Conservation (phyloP, 202 grass and related monocot genomes). For the Setaria italica region DNA sequence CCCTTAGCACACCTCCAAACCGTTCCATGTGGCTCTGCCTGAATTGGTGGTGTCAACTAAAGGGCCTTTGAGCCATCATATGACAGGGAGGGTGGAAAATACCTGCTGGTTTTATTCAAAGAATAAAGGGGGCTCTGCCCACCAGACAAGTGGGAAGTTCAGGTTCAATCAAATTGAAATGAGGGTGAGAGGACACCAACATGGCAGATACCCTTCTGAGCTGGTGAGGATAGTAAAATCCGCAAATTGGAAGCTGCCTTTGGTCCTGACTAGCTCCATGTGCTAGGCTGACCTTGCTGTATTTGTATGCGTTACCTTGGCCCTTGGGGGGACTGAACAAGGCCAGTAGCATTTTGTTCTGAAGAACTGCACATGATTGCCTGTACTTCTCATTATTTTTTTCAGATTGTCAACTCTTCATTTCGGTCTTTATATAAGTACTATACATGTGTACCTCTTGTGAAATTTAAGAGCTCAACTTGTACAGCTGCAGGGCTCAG, state of each 20-base stretch:
- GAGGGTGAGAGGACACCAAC: slow-evolving; percentile 26
- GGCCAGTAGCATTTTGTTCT: background rate
- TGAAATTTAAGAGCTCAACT: background rate
- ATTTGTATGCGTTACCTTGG: background rate
- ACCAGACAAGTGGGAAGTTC: slow-evolving; percentile 21
- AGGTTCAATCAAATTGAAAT: background rate
- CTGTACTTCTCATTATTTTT: background rate
- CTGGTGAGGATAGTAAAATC: background rate
- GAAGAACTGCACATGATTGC: background rate
- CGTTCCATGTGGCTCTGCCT: slow-evolving; percentile 38
- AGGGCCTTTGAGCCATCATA: slow-evolving; percentile 35
- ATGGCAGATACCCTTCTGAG: slow-evolving; percentile 11
- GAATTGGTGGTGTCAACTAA: slow-evolving; percentile 36
- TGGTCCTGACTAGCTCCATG: background rate
- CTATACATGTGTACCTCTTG: background rate
- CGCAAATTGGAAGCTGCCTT: background rate
- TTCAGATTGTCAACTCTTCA: slow-evolving; percentile 2
- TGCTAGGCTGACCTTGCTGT: slow-evolving; percentile 8
- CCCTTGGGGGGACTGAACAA: background rate
- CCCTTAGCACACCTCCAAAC: slow-evolving; percentile 27
- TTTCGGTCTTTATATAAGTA: background rate
- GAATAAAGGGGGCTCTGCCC: slow-evolving; percentile 5
- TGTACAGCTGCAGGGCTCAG: background rate
- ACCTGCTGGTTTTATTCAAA: slow-evolving; percentile 16
- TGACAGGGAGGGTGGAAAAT: slow-evolving; percentile 33